These are phyloP conservation scores for Eucalyptus globulus DNA, from an alignment of 345 rosid species.

Conservation along the genomic window DNA sequence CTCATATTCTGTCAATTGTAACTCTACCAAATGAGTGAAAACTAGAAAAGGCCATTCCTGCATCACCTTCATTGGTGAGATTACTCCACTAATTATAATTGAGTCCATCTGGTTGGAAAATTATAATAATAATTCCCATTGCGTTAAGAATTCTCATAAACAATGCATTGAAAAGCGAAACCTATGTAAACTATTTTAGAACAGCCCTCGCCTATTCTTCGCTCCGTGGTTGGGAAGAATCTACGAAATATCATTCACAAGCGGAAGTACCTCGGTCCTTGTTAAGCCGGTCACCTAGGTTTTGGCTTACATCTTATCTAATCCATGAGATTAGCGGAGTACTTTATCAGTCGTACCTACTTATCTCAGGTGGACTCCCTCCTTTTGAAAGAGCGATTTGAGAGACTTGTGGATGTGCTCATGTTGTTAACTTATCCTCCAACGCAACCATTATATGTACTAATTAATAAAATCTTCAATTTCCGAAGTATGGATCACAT, in stretches of 20 bases:
- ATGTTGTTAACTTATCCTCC: too few relatives aligned
- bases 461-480: too few relatives aligned
- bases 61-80: not conserved
- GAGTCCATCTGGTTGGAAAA: not conserved
- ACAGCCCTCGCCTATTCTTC: not conserved
- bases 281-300: too few relatives aligned
- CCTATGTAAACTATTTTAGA: not conserved
- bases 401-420: not conserved
- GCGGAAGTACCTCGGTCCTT: not conserved
- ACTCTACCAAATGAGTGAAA: not conserved
- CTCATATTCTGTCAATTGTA: not conserved
- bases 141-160: not conserved
- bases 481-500: too few relatives aligned
- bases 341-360: conserved; percentile 55
- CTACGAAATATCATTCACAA: not conserved
- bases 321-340: not conserved
- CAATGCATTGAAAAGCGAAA: not conserved
- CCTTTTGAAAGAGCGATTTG: not conserved
- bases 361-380: conserved; percentile 92
- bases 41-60: not conserved
- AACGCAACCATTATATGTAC: fast-evolving
- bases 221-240: not conserved
- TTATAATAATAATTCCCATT: not conserved
- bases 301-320: too few relatives aligned
- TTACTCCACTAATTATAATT: not conserved